Percentiles rank a stretch among this genome's conserved stretches.
phyloP scores from a whole-genome alignment of 768 basidiomycete species.

The Boletus sp. region DNA sequence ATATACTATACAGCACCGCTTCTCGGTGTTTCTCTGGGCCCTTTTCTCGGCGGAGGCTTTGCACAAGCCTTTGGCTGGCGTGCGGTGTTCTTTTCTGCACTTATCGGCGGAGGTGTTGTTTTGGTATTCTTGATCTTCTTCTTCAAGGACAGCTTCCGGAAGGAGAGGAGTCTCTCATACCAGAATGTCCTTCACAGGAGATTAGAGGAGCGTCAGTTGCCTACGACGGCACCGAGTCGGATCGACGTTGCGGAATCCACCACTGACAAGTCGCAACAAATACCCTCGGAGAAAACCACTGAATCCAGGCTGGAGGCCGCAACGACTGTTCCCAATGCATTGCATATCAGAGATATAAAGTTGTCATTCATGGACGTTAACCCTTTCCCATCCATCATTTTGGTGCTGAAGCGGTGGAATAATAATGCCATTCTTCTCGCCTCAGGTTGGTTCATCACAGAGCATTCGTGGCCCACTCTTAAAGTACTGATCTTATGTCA shows the following conservation, averaged over 20 bases:
- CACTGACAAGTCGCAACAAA: conserved; percentile 9
- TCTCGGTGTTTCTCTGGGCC: conserved; percentile 65
- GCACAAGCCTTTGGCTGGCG: conserved; percentile 76
- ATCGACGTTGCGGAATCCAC: not conserved
- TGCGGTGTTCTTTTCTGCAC: conserved; percentile 81
- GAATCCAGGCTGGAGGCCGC: conserved; percentile 4
- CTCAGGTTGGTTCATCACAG: conserved; percentile 17
- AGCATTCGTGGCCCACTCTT: not conserved
- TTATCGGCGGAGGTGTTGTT: conserved; percentile 55
- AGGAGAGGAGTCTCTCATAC: conserved; percentile 79
- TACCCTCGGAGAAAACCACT: not conserved
- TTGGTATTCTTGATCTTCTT: conserved; percentile 57
- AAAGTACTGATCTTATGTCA: conserved; percentile 22
- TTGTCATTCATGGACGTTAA: conserved; percentile 69
- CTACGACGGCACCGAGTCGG: not conserved
- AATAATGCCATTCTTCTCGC: conserved; percentile 59
- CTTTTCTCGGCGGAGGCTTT: conserved; percentile 67
- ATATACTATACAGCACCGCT: conserved; percentile 80
- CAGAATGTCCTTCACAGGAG: conserved; percentile 59
- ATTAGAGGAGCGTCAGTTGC: conserved; percentile 24
- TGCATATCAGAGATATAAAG: conserved; percentile 38
- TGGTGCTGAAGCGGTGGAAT: conserved; percentile 60
- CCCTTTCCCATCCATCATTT: conserved; percentile 59
- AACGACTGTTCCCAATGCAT: not conserved
- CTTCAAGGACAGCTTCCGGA: conserved; percentile 82